Percentiles rank a stretch among this genome's conserved stretches.
phyloP scores from a whole-genome alignment of 2,329 filamentous ascomycete genomes.

The Aureobasidium mangrovei region DNA sequence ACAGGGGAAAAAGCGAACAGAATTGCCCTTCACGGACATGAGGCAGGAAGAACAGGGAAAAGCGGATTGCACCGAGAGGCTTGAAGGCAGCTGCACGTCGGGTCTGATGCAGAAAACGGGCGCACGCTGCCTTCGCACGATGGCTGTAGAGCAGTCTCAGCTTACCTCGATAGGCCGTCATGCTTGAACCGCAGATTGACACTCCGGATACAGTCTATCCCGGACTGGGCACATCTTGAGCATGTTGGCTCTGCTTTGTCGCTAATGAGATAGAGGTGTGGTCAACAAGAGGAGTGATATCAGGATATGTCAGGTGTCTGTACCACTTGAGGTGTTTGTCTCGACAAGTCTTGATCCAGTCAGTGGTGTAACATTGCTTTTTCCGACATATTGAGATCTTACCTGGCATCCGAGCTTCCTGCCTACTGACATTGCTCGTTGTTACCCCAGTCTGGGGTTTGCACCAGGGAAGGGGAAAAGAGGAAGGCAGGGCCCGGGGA shows the following conservation, averaged over 20 bases:
- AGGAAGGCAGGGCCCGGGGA: neutral
- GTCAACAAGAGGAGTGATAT: neutral
- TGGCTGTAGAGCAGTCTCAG: neutral
- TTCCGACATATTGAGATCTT: neutral
- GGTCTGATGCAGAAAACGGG: neutral
- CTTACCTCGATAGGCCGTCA: slow-evolving; percentile 25
- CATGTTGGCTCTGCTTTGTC: slow-evolving; percentile 24
- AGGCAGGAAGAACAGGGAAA: neutral
- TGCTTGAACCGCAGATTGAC: slow-evolving; percentile 28
- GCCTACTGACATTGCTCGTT: neutral
- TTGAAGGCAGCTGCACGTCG: neutral
- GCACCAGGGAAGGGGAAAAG: neutral
- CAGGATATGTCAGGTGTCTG: neutral
- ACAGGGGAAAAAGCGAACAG: no score
- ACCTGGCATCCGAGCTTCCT: neutral
- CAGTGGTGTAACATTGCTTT: neutral
- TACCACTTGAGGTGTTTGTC: slow-evolving; percentile 24
- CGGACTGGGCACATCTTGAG: slow-evolving; percentile 23
- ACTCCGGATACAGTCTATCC: slow-evolving; percentile 25
- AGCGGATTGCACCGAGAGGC: neutral
- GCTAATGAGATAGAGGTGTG: slow-evolving; percentile 12
- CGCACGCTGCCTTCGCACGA: neutral
- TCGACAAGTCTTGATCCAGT: slow-evolving; percentile 19
- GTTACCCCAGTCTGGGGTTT: neutral
- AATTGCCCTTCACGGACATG: neutral